These are phyloP conservation scores for Kluyveromyces sp. DNA, from an alignment of 1,139 yeast species.

Conservation along the genomic window DNA sequence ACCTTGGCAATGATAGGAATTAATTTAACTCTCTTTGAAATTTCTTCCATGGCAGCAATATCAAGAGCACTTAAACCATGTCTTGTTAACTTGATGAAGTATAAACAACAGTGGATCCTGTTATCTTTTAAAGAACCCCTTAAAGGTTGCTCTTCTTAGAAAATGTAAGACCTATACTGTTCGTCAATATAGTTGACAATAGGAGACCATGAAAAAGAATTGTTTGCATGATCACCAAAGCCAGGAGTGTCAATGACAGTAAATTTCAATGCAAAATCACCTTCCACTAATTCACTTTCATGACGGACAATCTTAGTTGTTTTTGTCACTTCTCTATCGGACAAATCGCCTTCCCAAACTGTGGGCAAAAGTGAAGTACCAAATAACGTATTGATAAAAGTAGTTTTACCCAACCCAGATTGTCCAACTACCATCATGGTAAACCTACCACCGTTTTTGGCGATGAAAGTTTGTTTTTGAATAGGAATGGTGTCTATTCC, in stretches of 20 bases:
- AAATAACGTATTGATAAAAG: slow-evolving; percentile 54
- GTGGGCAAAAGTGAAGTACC: slow-evolving; percentile 25
- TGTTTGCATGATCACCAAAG: slow-evolving; percentile 66
- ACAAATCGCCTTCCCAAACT: slow-evolving; percentile 13
- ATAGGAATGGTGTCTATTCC: slow-evolving; percentile 25
- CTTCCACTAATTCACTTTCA: slow-evolving; percentile 42
- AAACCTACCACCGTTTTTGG: slow-evolving; percentile 45
- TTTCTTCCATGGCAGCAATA: slow-evolving; percentile 58
- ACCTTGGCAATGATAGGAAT: slow-evolving; percentile 74
- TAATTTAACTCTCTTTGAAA: slow-evolving; percentile 57
- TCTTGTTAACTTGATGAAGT: slow-evolving; percentile 55
- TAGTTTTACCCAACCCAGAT: slow-evolving; percentile 46
- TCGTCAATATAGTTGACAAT: slow-evolving; percentile 51
- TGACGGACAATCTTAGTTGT: slow-evolving; percentile 35
- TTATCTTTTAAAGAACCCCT: slow-evolving; percentile 44
- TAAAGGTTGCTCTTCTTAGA: slow-evolving; percentile 67
- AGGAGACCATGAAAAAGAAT: slow-evolving; percentile 51
- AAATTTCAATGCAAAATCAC: slow-evolving; percentile 43
- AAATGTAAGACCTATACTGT: slow-evolving; percentile 50
- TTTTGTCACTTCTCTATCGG: slow-evolving; percentile 16
- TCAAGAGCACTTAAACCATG: slow-evolving; percentile 52
- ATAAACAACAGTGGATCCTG: slow-evolving; percentile 70
- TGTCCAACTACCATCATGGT: slow-evolving; percentile 55
- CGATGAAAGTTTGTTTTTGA: slow-evolving; percentile 25
- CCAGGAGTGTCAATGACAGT: slow-evolving; percentile 68